Evolutionary conservation across 805 yeast species (phyloP), one percentile per base, ranked within the genome.

Genomic region (Yamadazyma sp.): DNA sequence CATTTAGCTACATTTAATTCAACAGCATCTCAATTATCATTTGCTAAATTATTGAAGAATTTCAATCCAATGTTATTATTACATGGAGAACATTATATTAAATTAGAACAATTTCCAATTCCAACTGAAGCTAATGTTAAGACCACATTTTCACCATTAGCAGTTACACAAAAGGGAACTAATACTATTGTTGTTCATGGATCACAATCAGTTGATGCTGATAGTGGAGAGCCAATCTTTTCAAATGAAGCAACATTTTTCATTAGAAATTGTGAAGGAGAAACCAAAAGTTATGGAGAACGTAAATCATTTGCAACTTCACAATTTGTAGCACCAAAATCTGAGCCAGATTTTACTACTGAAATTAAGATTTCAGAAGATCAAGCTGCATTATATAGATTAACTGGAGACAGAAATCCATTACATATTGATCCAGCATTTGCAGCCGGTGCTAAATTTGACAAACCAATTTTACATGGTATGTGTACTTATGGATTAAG

Each of bases 11-110:
- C 81, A 42, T 83, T 89, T 78, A 72, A 75, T 46, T 75, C 80
- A 31, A 74, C 70, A 32, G 65, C 73, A 50, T 67, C 78, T 38
- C 75, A 75, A 39, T 57, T 78, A 36, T 72, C 83, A 23, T 76
- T 82, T 56, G 65, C 73, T 42, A 67, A 71, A 39, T 58, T 81
- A 28, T 79, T 91, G 48, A 83, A 80, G 39, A 80, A 86, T 64
- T 91, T 86, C 72, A 86, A 86, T 62, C 95, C 93, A 42, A 82
- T 87, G 78, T 73, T 82, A 62, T 72, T 91, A 53, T 74, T 91
- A 48, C 98, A 91, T 58, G 98, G 98, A 40, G 98, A 91, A 65
- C 97, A 91, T 60, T 91, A 84, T 62, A 69, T 89, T 49, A 87
- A 79, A 61, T 59, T 91, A 44, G 71, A 72, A 45, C 76, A 80